Conservation (phyloP, 225 moss, liverwort and hornwort species). For the Rhytidiadelphus loreus region DNA sequence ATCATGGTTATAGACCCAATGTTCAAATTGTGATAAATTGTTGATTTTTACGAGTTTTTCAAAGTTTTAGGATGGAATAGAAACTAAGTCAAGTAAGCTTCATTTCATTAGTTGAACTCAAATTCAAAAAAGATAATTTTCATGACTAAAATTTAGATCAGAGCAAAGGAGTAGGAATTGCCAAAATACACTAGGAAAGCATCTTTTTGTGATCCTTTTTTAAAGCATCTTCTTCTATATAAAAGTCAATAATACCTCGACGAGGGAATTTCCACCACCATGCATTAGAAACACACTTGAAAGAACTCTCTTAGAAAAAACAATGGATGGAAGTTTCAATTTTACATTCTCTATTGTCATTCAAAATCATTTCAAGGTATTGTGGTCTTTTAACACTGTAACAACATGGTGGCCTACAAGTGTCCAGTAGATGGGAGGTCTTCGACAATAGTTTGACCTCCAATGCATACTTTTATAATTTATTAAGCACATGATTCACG, state of each 20-base stretch:
- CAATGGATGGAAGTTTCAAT: too few species aligned
- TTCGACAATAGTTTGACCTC: neutral
- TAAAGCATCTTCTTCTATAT: too few species aligned
- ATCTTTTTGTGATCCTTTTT: too few species aligned
- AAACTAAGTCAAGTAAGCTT: neutral
- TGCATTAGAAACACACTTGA: neutral
- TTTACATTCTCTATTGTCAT: too few species aligned
- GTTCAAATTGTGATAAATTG: neutral
- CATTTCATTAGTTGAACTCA: neutral
- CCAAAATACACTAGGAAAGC: too few species aligned
- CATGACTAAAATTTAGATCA: too few species aligned
- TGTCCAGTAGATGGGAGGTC: neutral
- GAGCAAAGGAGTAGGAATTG: too few species aligned
- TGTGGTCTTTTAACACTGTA: neutral
- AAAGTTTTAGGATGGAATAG: neutral
- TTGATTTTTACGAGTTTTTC: neutral
- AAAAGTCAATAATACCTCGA: too few species aligned
- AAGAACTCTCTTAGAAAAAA: neutral
- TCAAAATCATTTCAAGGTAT: too few species aligned
- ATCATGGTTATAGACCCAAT: fast-evolving
- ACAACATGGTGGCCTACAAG: fast-evolving
- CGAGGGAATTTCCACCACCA: too few species aligned
- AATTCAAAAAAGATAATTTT: neutral
- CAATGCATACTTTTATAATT: fast-evolving
- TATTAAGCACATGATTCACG: neutral